Base-by-base conservation (phyloP, 2,329 filamentous ascomycete genomes). In the Diplodia corticola region DNA sequence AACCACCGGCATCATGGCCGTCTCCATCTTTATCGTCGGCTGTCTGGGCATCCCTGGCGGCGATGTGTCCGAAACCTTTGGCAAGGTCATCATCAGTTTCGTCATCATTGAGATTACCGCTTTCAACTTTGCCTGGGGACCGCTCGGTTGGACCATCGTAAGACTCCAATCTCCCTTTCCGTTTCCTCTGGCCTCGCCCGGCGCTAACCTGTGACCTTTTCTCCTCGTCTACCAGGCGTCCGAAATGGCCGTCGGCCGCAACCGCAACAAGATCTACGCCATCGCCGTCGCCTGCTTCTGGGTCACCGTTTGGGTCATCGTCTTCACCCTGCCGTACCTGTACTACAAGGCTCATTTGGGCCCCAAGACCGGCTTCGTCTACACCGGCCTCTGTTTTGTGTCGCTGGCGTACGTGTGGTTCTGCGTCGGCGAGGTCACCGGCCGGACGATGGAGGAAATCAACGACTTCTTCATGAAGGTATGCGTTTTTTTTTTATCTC, bases 171-270 rank as follows among this genome's bases (percentile, higher is more conserved):
- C 20, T 15, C 24, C 5, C 1, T 20, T 33, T 33, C 15, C 51
- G 5, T 10, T 7, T 12, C 2, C 49, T 44, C 33, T 4, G 5
- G 24, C 28, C 13, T 28, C 30, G 79, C 30, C 2, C 66, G 67
- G 28, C 51, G 68, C 55, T 60, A 12, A 60, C 55, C 40, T n/a
- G n/a, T n/a, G n/a, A n/a, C 40, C 6, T 17, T 13, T 20, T 20
- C 6, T 4, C 17, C 26, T 26, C 10, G 28, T 28, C 6, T n/a
- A n/a, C 26, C 5, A 61, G 69, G 72, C 73, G 1, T 79, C 77
- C 3, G 82, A 84, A 68, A 80, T 82, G 77, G 79, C 82, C 0
- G 80, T 82, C 26, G 82, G 82, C 4, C 78, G 76, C 15, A 84
- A 84, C 71, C 74, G 80, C 57, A 82, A 81, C 70, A 82, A 82